Percentiles rank a stretch among this genome's conserved stretches.
These are phyloP conservation scores for Saturnispora sanitii DNA, from an alignment of 805 yeast genomes.

Conservation along the genomic window DNA sequence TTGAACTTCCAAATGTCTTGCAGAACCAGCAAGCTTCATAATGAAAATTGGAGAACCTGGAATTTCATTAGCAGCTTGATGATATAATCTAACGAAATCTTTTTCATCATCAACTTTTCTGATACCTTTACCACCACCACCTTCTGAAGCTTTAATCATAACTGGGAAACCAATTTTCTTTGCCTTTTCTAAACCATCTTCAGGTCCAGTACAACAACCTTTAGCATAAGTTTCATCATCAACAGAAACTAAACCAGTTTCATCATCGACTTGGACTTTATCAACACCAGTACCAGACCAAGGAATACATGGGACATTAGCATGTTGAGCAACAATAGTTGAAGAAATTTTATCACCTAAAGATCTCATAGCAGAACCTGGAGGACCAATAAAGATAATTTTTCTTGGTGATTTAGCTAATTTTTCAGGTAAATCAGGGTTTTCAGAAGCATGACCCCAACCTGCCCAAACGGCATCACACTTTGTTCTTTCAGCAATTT, in stretches of 20 bases:
- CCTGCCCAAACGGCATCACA: conserved; percentile 99
- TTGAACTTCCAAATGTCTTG: conserved; percentile 97
- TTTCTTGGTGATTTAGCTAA: conserved; percentile 87
- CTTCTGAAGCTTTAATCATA: conserved; percentile 98
- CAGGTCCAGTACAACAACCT: conserved; percentile 83
- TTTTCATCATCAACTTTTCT: conserved; percentile 85
- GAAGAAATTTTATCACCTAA: conserved; percentile 97
- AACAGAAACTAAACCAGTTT: conserved; percentile 79
- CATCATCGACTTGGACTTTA: conserved; percentile 57
- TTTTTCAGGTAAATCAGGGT: conserved; percentile 87
- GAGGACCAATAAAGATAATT: conserved; percentile 95
- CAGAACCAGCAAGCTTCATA: conserved; percentile 95
- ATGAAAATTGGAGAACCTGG: conserved; percentile 98
- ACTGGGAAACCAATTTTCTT: conserved; percentile 90
- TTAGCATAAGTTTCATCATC: conserved; percentile 70
- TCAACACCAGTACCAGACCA: conserved; percentile 99
- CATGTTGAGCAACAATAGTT: conserved; percentile 98
- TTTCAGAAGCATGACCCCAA: conserved; percentile 99
- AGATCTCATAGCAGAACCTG: conserved; percentile 99
- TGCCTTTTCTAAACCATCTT: conserved; percentile 84
- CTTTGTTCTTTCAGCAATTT: conserved; percentile 90
- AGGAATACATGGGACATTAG: conserved; percentile 96
- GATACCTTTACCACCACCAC: conserved; percentile 99
- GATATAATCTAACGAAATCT: conserved; percentile 66
- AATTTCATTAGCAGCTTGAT: conserved; percentile 93